A percentile compares a stretch with the other conserved stretches of the same genome.
These are phyloP conservation scores for Acacia acuminata DNA, from an alignment of 306 rosid species.

Conservation along the genomic window DNA sequence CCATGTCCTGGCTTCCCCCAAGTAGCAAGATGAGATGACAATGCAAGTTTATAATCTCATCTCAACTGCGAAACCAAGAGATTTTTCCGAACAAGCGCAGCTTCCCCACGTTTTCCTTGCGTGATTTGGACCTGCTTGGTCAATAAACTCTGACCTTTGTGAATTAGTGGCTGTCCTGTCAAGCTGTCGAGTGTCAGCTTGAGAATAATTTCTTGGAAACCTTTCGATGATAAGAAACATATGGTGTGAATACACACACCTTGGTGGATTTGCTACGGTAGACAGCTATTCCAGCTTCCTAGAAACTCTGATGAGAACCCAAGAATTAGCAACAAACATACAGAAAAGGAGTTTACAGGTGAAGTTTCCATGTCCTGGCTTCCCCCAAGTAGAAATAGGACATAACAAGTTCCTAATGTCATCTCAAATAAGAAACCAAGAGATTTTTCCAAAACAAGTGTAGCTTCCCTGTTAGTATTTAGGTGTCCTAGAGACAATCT, in stretches of 20 bases:
- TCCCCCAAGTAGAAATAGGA: background rate
- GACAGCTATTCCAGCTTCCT: conserved; percentile 16
- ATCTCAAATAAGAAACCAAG: background rate
- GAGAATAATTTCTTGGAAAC: background rate
- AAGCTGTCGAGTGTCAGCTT: too few species aligned
- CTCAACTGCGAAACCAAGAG: too few species aligned
- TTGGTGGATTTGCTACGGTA: too few species aligned
- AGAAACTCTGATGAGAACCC: background rate
- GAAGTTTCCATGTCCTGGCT: background rate
- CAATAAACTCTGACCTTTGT: background rate
- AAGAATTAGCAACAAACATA: background rate
- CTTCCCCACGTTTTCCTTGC: background rate
- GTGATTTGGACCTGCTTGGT: background rate
- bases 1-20: background rate
- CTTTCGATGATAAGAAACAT: too few species aligned
- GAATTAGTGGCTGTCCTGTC: too few species aligned
- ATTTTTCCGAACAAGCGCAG: too few species aligned
- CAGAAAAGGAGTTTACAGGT: background rate
- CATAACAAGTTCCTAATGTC: background rate
- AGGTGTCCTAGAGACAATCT: too few species aligned
- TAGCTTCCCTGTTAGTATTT: too few species aligned
- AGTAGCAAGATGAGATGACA: background rate
- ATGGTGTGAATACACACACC: too few species aligned
- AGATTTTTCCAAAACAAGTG: background rate
- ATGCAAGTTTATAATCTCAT: too few species aligned